Evolutionary conservation across 352 stramenopile species (phyloP).

Genomic region (Phytophthora aleatoria): DNA sequence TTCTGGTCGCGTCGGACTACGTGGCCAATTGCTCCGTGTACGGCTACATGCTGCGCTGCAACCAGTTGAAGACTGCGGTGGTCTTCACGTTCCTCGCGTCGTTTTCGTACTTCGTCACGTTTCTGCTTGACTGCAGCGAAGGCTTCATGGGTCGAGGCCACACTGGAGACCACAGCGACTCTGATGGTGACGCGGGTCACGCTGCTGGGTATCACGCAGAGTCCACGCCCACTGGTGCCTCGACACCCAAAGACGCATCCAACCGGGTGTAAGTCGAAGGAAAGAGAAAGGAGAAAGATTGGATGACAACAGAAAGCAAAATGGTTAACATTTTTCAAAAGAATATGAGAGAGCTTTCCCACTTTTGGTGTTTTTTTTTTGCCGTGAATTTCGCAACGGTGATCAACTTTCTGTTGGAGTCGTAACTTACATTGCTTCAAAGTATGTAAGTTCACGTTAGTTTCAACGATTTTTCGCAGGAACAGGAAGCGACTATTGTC

Average conservation of each 20-base stretch:
- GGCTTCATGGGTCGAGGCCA: conserved; percentile 5
- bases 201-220: conserved; percentile 31
- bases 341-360: conserved; percentile 12
- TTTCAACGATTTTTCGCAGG: background rate
- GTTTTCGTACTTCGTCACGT: conserved; percentile 48
- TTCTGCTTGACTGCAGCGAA: conserved; percentile 63
- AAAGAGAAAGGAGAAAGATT: conserved; percentile 5
- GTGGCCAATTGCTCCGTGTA: conserved; percentile 67
- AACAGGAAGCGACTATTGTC: background rate
- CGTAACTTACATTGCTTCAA: too few species aligned
- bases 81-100: conserved; percentile 76
- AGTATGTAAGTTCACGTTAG: too few species aligned
- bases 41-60: conserved; percentile 73
- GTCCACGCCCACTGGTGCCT: conserved; percentile 27
- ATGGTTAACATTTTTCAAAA: conserved; percentile 12
- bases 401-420: too few species aligned
- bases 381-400: too few species aligned
- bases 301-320: background rate
- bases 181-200: conserved; percentile 6
- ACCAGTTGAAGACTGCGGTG: conserved; percentile 49
- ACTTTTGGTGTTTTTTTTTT: too few species aligned
- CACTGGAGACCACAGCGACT: conserved; percentile 18
- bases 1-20: conserved; percentile 73
- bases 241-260: conserved; percentile 31
- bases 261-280: conserved; percentile 34